A percentile compares a stretch with the other conserved stretches of the same genome.
phyloP scores from a whole-genome alignment of 2,329 filamentous ascomycete genomes.

The Ceratocystis alfenasii region DNA sequence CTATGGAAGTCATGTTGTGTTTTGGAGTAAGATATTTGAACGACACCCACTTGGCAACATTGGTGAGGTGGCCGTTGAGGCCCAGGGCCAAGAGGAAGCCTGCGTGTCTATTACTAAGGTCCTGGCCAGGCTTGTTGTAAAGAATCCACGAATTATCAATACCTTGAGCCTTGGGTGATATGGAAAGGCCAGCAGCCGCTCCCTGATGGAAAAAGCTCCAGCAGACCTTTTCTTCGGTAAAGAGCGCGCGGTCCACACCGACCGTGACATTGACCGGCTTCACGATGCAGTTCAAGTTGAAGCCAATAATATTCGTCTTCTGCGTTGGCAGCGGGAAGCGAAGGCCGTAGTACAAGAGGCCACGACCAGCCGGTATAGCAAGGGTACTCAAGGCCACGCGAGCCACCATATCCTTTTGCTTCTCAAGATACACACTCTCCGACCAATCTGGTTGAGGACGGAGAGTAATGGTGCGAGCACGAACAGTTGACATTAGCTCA shows the following conservation, averaged over 20 bases:
- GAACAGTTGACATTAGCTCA: slow-evolving; percentile 72
- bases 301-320: slow-evolving; percentile 77
- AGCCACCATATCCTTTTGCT: slow-evolving; percentile 81
- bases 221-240: slow-evolving; percentile 91
- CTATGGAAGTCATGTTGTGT: slow-evolving; percentile 97
- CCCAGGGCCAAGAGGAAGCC: slow-evolving; percentile 85
- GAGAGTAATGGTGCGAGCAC: slow-evolving; percentile 66
- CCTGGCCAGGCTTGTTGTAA: slow-evolving; percentile 81
- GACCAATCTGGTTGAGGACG: slow-evolving; percentile 63
- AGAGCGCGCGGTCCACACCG: slow-evolving; percentile 75
- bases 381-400: slow-evolving; percentile 77
- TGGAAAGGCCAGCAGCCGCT: slow-evolving; percentile 81
- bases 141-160: slow-evolving; percentile 99
- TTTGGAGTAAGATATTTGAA: slow-evolving; percentile 99
- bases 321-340: slow-evolving; percentile 84
- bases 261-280: slow-evolving; percentile 86
- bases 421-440: slow-evolving; percentile 79
- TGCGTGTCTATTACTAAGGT: slow-evolving; percentile 90
- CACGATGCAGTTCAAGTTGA: slow-evolving; percentile 83
- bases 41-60: slow-evolving; percentile 91
- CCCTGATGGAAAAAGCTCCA: slow-evolving; percentile 99
- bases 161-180: slow-evolving; percentile 77
- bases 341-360: slow-evolving; percentile 76
- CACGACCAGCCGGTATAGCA: slow-evolving; percentile 76
- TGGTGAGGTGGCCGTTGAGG: slow-evolving; percentile 87